Evolutionary conservation across 306 rosid genomes (phyloP), one percentile per base, ranked within the genome.

Genomic region (Acacia crassicarpa): DNA sequence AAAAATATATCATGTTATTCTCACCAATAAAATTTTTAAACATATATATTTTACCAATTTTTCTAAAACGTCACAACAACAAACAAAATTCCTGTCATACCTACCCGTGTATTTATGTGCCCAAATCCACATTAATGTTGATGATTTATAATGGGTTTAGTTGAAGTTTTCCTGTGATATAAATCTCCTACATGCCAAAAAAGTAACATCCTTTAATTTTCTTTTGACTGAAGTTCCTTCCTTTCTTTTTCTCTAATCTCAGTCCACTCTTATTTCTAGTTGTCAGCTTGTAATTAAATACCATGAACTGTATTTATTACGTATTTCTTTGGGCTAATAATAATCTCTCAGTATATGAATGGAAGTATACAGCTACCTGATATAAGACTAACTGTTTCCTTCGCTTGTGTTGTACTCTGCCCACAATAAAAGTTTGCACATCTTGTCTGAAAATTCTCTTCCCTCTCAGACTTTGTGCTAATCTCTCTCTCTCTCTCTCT

Each of bases 151-250:
- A 49, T 15, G 56, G 70, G 43, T 16, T 59, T 22, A 12, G 35
- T 9, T 67, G 5, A 4, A 16, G 38, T 8, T 33, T 35, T 16
- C 35, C 35, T 6, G 6, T 67, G 14, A 15, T 35, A 35, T 15
- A 46, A 25, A 0, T 62, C 85, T 62, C 85, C 72, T 65, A 23
- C 9, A n/a, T 53, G n/a, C 27, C 25, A 56, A 20, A 65, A 45
- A 68, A 79, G 43, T 46, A 77, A 77, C 82, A 82, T 88, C 87
- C 86, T 87, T 86, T 88, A 74, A 85, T 83, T 91, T 87, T 68
- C 68, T 69, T 38, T 61, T 10, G 20, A 62, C 38, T 62, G 2
- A 62, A 62, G 67, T 13, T 62, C 51, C 9, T 6, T 38, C 14
- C 8, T 20, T 41, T 10, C 25, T 41, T 68, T 68, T 40, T n/a